Evolutionary conservation across 257 asterid genomes (phyloP), one percentile per base, ranked within the genome.

Genomic region (Rauvolfia tetraphylla): DNA sequence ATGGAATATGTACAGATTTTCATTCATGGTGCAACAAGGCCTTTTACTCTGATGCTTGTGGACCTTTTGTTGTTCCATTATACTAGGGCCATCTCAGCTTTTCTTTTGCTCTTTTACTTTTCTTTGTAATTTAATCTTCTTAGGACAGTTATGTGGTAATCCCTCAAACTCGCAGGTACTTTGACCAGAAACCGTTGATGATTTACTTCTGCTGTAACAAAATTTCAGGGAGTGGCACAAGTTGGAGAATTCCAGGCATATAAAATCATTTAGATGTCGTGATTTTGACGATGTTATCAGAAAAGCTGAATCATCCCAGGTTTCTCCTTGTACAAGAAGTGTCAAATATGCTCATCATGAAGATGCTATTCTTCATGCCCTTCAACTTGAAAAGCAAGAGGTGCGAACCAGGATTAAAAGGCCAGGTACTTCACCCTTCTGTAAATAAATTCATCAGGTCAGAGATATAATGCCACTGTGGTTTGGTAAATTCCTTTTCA

Each of bases 221-320:
- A 48, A n/a, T 83, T 39, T 31, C 87, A 88, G 95, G 85, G 86
- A 39, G 44, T 75, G 85, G 86, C 81, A 79, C 76, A 76, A 79
- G 38, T 71, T 81, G 82, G 81, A 85, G 80, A 81, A 76, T 58
- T 68, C 84, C 18, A 80, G 69, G 34, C 82, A 80, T 23, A 46
- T 83, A 63, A 83, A 83, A 75, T 72, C 78, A 56, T 79, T 80
- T 65, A 73, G 85, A 48, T 79, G 86, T 84, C 78, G 72, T 13
- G 88, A 85, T 57, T 73, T 83, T 18, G 87, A 79, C 75, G 79
- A 76, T 75, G 80, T 72, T 58, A 74, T 66, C n/a, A 80, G 65
- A 77, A 71, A 79, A 69, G 57, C 85, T 39, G 72, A 78, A 66
- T 73, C 79, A 25, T 75, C 80, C 10, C 33, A 33, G 65, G 68